Evolutionary conservation across 441 rosid species (phyloP).

Genomic region (Dalechampia spathulata): DNA sequence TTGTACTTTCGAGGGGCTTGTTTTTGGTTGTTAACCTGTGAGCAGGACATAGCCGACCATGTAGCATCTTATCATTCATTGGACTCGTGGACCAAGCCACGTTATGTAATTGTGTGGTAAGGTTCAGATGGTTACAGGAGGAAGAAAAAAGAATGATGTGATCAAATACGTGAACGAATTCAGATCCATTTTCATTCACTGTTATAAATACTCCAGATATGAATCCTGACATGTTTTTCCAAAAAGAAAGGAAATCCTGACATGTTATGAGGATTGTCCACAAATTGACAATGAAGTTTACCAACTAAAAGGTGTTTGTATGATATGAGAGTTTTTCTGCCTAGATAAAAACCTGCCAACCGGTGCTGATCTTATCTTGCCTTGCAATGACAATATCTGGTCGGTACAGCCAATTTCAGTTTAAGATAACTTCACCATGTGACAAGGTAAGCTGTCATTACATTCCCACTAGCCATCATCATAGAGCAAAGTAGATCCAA

Average conservation of each 20-base stretch:
- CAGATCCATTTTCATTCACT: neutral
- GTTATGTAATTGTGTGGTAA: too few species aligned
- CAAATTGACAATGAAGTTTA: neutral
- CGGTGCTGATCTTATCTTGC: neutral
- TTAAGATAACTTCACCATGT: neutral
- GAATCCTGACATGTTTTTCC: neutral
- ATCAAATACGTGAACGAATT: neutral
- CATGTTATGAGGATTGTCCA: neutral
- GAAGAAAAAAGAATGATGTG: neutral
- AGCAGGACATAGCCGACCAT: neutral
- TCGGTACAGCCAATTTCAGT: too few species aligned
- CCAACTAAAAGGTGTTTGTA: neutral
- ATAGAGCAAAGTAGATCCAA: neutral
- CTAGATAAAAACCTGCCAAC: neutral
- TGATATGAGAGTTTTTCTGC: neutral
- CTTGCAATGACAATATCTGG: too few species aligned
- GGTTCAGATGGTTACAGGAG: neutral
- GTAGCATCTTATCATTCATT: neutral
- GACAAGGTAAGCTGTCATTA: neutral
- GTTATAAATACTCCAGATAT: neutral
- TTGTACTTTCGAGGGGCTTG: too few species aligned
- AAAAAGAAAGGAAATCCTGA: too few species aligned
- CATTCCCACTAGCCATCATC: neutral
- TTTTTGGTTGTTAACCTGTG: too few species aligned
- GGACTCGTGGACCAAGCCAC: neutral